phyloP scores from a whole-genome alignment of 257 asterid species.

The Solanum bulbocastanum region DNA sequence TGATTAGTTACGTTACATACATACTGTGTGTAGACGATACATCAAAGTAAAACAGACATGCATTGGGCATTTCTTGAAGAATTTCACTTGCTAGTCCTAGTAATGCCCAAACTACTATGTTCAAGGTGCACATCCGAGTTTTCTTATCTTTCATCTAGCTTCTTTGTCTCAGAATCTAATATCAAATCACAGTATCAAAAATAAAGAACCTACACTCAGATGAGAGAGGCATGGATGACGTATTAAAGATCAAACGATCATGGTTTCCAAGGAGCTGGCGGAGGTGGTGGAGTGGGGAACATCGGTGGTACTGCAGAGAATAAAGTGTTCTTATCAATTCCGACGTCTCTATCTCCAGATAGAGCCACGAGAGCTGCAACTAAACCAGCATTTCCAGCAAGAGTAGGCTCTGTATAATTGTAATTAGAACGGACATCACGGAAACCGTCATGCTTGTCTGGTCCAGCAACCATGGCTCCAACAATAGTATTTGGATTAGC shows the following conservation, averaged over 20 bases:
- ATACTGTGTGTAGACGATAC: background rate
- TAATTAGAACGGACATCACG: conserved; percentile 74
- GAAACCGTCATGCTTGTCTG: conserved; percentile 80
- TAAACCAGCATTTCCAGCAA: conserved; percentile 92
- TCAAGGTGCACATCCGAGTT: conserved; percentile 5
- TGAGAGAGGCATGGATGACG: background rate
- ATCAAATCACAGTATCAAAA: conserved; percentile 14
- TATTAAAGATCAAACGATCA: background rate
- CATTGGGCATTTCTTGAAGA: background rate
- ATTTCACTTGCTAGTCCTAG: background rate
- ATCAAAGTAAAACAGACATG: background rate
- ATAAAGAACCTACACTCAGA: conserved; percentile 3
- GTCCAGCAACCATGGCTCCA: conserved; percentile 99
- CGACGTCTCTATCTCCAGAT: conserved; percentile 47
- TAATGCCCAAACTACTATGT: conserved; percentile 7
- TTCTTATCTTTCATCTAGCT: background rate
- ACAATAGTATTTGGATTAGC: conserved; percentile 64
- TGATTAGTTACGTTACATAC: background rate
- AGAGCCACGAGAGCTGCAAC: conserved; percentile 91
- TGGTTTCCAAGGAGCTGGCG: conserved; percentile 98
- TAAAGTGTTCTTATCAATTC: conserved; percentile 78
- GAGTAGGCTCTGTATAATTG: conserved; percentile 90
- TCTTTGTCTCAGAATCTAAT: background rate
- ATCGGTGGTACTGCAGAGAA: conserved; percentile 96
- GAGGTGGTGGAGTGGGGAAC: conserved; percentile 93